phyloP scores from a whole-genome alignment of 108 stramenopile species.

The Skeletonema potamos region DNA sequence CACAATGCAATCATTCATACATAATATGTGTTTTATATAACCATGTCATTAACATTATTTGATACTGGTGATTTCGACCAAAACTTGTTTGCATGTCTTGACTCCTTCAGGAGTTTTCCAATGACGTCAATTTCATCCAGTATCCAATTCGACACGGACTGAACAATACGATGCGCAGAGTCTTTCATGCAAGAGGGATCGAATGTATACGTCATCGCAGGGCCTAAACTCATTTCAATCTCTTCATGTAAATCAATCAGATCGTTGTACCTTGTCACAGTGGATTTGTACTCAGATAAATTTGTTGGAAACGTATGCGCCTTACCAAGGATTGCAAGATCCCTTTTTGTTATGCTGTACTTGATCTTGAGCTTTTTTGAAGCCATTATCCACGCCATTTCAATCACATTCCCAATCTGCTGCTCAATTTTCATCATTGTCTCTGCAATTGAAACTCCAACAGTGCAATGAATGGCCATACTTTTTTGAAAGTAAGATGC shows the following conservation, averaged over 20 bases:
- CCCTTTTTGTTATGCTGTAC: neutral
- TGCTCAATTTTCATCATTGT: conserved; percentile 20
- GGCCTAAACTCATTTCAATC: conserved; percentile 20
- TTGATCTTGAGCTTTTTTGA: conserved; percentile 26
- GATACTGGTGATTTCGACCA: neutral
- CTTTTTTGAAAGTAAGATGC: conserved; percentile 46
- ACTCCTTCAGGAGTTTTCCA: conserved; percentile 11
- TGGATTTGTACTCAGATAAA: conserved; percentile 26
- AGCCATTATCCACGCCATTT: conserved; percentile 37
- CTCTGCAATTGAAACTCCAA: conserved; percentile 21
- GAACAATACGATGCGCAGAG: conserved; percentile 33
- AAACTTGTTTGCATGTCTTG: neutral
- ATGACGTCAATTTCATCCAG: conserved; percentile 30
- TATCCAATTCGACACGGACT: conserved; percentile 45
- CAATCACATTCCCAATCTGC: conserved; percentile 5
- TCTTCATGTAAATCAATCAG: conserved; percentile 51
- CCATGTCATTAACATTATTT: neutral
- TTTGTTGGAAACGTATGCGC: conserved; percentile 9
- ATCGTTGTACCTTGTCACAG: conserved; percentile 55
- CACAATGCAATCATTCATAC: neutral
- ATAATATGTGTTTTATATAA: neutral
- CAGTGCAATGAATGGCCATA: conserved; percentile 27
- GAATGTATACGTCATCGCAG: conserved; percentile 35
- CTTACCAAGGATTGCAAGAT: neutral
- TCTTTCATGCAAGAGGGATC: conserved; percentile 35